These are phyloP conservation scores for Neonectria hederae DNA, from an alignment of 2,329 filamentous ascomycete genomes.

Conservation along the genomic window DNA sequence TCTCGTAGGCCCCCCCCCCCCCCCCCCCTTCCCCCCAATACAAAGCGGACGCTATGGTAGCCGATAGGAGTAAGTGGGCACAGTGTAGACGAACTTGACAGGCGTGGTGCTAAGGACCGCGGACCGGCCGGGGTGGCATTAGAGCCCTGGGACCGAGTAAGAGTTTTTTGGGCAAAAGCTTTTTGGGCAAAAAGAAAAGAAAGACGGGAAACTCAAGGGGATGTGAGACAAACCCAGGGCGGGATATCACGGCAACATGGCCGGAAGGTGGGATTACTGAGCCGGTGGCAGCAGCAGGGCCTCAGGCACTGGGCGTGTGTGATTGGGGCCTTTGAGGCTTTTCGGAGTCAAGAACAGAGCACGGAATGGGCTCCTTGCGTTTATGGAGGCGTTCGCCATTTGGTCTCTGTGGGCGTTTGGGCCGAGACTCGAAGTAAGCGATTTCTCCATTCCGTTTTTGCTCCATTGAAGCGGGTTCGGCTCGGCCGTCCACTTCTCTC, in stretches of 20 bases:
- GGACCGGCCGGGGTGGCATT: background rate
- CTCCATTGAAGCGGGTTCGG: background rate
- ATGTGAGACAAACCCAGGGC: slow-evolving; percentile 3
- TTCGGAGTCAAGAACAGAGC: background rate
- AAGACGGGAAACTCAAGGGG: background rate
- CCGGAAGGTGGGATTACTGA: slow-evolving; percentile 9
- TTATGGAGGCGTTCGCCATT: background rate
- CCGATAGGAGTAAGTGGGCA: background rate
- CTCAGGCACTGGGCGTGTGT: slow-evolving; percentile 15
- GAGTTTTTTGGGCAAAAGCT: background rate
- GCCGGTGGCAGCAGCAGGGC: background rate
- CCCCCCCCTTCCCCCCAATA: slow-evolving; percentile 6
- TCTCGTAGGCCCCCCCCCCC: slow-evolving; percentile 28
- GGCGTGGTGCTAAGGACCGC: background rate
- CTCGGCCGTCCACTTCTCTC: background rate
- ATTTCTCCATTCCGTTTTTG: background rate
- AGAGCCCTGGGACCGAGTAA: background rate
- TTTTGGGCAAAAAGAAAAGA: background rate
- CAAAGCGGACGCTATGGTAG: slow-evolving; percentile 24
- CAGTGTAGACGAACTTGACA: background rate
- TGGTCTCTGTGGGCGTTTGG: background rate
- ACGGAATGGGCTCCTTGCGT: background rate
- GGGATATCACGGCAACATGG: slow-evolving; percentile 1
- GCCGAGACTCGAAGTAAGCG: background rate
- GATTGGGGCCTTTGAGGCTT: slow-evolving; percentile 2